Base-by-base conservation (phyloP, 371 early-diverging fungal genomes). In the Mortierella sp. region DNA sequence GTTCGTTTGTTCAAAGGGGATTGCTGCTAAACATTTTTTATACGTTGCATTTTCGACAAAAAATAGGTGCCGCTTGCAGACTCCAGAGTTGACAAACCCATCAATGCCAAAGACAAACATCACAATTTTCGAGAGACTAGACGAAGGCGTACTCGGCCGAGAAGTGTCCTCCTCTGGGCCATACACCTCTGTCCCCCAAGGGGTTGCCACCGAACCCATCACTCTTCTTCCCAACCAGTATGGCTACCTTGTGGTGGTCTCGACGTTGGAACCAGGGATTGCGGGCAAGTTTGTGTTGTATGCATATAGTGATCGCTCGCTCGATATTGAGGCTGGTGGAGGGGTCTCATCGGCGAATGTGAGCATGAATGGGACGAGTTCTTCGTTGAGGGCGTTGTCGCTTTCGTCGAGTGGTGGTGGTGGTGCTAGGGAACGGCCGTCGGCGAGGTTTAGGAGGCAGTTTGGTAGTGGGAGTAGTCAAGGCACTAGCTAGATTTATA, bases 11-110 rank as follows among this genome's bases (percentile, higher is more conserved):
- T n/a, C n/a, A n/a, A n/a, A n/a, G n/a, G n/a, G n/a, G n/a, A n/a
- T n/a, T n/a, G n/a, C n/a, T n/a, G n/a, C n/a, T n/a, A n/a, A n/a
- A n/a, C n/a, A n/a, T n/a, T n/a, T n/a, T n/a, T n/a, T n/a, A n/a
- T n/a, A n/a, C n/a, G n/a, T n/a, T n/a, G n/a, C n/a, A n/a, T n/a
- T n/a, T n/a, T n/a, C n/a, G n/a, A n/a, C n/a, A n/a, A n/a, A n/a
- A n/a, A n/a, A n/a, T 68, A 92, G 92, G 79, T 90, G 92, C 22
- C 90, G 95, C n/a, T 79, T 95, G 37, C 95, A 95, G 72, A 90
- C 94, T 5, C 89, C 90, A 44, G 88, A 89, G 31, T 90, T 92
- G 37, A 61, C 34, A 4, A 70, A 67, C 8, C 88, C 91, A 2
- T 61, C 61, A 13, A 88, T 90, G 29, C 95, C 95, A 11, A 90